Conservation (phyloP, 192 early-diverging fungal genomes). For the Coemansia sp. region DNA sequence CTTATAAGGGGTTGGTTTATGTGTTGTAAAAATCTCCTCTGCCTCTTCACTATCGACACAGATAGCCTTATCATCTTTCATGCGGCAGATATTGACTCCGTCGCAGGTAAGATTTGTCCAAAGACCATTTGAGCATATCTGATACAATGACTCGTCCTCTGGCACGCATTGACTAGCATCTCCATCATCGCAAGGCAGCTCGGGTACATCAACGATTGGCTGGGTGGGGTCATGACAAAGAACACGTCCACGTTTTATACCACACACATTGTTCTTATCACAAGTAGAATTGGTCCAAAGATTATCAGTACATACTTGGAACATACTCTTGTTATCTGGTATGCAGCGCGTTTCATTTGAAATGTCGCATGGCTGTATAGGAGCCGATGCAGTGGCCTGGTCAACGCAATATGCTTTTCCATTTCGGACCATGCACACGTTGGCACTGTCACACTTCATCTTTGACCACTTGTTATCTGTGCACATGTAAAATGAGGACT, state of each 20-base stretch:
- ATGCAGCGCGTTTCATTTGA: conserved; percentile 32
- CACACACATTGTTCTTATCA: conserved; percentile 33
- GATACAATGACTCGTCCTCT: conserved; percentile 27
- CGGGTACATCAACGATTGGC: conserved; percentile 31
- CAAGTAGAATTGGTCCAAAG: conserved; percentile 50
- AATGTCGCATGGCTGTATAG: conserved; percentile 25
- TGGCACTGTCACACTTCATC: conserved; percentile 38
- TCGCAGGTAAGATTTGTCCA: conserved; percentile 44
- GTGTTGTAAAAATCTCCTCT: background rate
- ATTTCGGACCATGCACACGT: conserved; percentile 34
- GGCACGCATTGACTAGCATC: conserved; percentile 21
- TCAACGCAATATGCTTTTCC: conserved; percentile 34
- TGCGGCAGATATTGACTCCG: conserved; percentile 30
- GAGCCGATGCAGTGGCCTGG: conserved; percentile 25
- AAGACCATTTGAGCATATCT: conserved; percentile 33
- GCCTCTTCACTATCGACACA: conserved; percentile 32
- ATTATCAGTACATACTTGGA: conserved; percentile 41
- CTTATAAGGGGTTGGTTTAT: conserved; percentile 14
- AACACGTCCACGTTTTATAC: conserved; percentile 27
- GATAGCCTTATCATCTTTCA: conserved; percentile 17
- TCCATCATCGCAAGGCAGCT: conserved; percentile 31
- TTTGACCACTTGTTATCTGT: conserved; percentile 29
- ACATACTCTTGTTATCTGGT: conserved; percentile 20
- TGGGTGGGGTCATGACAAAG: conserved; percentile 39
- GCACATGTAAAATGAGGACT: conserved; percentile 39